Conservation (phyloP, 176 grass and related monocot species). For the barley (Hordeum vulgare) region DNA sequence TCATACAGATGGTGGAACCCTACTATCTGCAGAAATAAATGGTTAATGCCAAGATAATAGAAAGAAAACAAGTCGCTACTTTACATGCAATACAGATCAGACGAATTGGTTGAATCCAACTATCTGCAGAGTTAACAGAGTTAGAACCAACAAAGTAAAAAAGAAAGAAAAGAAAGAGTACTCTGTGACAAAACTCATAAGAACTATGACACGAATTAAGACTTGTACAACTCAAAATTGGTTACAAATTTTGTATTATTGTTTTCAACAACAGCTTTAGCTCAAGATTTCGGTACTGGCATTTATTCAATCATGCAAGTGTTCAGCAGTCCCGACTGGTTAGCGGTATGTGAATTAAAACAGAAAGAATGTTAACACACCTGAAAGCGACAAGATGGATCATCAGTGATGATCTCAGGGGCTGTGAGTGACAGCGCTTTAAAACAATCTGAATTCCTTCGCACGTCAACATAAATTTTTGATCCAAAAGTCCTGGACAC, state of each 20-base stretch:
- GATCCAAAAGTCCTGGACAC: constrained; percentile 72
- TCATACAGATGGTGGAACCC: constrained; percentile 56
- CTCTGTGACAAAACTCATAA: background rate
- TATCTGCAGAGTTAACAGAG: constrained; percentile 29
- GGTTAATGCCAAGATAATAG: background rate
- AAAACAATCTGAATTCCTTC: constrained; percentile 49
- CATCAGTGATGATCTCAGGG: constrained; percentile 59
- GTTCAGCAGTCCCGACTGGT: background rate
- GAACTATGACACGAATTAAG: background rate
- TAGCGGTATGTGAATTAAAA: background rate
- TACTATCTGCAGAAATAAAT: constrained; percentile 41
- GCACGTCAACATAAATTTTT: constrained; percentile 56
- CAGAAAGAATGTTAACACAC: constrained; percentile 7
- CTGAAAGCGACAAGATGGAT: constrained; percentile 79
- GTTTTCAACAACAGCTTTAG: background rate
- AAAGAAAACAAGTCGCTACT: background rate
- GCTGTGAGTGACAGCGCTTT: constrained; percentile 40
- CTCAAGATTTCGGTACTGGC: background rate
- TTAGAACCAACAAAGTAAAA: background rate
- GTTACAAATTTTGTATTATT: background rate
- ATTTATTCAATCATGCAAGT: background rate
- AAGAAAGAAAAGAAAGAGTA: background rate
- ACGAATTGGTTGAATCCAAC: constrained; percentile 41
- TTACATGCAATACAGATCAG: background rate
- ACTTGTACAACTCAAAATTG: background rate